phyloP scores from a whole-genome alignment of 768 basidiomycete species.

The Pseudohyphozyma bogoriensis region DNA sequence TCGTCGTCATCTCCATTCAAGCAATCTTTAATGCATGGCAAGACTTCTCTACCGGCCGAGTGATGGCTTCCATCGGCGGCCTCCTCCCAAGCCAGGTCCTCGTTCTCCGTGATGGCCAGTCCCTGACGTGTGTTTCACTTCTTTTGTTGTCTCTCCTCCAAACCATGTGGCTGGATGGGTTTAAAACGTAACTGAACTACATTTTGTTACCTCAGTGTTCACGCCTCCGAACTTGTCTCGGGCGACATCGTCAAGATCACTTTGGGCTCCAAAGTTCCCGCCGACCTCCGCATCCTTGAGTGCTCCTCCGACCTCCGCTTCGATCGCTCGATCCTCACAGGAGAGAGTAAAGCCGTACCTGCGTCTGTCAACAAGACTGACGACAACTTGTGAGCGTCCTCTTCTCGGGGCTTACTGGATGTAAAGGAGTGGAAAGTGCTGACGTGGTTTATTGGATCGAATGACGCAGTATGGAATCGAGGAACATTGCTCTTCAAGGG shows the following conservation, averaged over 20 bases:
- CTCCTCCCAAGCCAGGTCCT: conserved; percentile 37
- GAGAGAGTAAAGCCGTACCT: conserved; percentile 43
- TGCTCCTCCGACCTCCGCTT: conserved; percentile 51
- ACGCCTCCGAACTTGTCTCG: background rate
- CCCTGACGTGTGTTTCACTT: background rate
- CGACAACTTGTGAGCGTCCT: conserved; percentile 40
- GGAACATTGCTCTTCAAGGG: conserved; percentile 53
- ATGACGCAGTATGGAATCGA: conserved; percentile 40
- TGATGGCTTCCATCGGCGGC: conserved; percentile 51
- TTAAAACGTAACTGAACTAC: too few species aligned
- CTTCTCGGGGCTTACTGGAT: too few species aligned
- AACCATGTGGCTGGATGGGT: too few species aligned
- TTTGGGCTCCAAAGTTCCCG: conserved; percentile 36
- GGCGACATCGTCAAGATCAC: conserved; percentile 13
- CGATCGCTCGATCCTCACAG: conserved; percentile 58
- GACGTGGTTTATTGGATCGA: too few species aligned
- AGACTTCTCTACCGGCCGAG: conserved; percentile 50
- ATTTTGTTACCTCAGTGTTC: background rate
- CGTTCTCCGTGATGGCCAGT: conserved; percentile 34
- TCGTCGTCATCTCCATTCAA: conserved; percentile 39
- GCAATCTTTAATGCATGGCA: conserved; percentile 34
- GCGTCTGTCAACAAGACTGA: conserved; percentile 43
- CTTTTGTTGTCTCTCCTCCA: background rate
- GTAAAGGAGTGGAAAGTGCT: conserved; percentile 10
- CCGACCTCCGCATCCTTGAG: conserved; percentile 43